A percentile compares a stretch with the other conserved stretches of the same genome.
Conservation (phyloP, 1,139 yeast genomes). For the Lodderomyces beijingensis region DNA sequence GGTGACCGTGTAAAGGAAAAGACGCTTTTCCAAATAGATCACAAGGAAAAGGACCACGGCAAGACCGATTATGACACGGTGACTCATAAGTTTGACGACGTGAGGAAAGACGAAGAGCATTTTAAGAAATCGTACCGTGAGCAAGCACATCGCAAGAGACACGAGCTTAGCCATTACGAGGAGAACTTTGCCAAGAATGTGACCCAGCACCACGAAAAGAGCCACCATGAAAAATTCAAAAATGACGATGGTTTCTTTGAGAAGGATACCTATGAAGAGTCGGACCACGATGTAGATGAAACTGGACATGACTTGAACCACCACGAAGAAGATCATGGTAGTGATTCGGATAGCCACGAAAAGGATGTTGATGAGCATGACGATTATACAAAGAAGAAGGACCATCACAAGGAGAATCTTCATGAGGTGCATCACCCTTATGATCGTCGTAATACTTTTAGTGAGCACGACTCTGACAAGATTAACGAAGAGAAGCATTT, state of each 20-base stretch:
- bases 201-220: conserved; percentile 2
- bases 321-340: conserved; percentile 1
- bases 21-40: background rate
- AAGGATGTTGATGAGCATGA: conserved; percentile 2
- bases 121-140: conserved; percentile 2
- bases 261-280: conserved; percentile 2
- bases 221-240: background rate
- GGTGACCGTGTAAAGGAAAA: background rate
- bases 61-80: background rate
- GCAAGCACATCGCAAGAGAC: conserved; percentile 2
- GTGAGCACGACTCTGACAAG: conserved; percentile 1
- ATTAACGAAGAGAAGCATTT: conserved; percentile 2
- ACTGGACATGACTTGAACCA: conserved; percentile 2
- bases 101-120: background rate
- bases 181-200: conserved; percentile 2
- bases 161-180: conserved; percentile 1
- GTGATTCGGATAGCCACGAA: background rate
- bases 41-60: conserved; percentile 2
- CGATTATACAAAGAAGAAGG: conserved; percentile 3
- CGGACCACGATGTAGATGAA: conserved; percentile 1
- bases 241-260: conserved; percentile 2
- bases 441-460: conserved; percentile 1
- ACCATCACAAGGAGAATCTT: conserved; percentile 3
- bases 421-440: conserved; percentile 3
- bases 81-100: conserved; percentile 1